A percentile compares a stretch with the other conserved stretches of the same genome.
These are phyloP conservation scores for Trichoderma polysporum DNA, from an alignment of 2,329 filamentous ascomycete genomes.

Conservation along the genomic window DNA sequence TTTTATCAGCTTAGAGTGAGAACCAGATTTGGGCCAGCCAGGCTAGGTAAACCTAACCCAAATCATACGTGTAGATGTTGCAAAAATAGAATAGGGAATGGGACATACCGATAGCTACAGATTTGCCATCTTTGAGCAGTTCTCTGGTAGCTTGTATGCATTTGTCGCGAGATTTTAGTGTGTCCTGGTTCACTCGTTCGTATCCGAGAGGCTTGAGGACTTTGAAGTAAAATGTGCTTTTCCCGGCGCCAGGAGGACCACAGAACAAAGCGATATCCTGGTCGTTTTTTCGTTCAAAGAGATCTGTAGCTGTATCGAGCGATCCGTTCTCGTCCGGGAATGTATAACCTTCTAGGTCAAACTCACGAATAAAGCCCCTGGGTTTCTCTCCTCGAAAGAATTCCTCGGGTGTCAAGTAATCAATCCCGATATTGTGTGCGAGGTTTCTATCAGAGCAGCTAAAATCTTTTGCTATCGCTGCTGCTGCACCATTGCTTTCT, in stretches of 20 bases:
- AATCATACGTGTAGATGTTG: background rate
- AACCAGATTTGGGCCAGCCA: background rate
- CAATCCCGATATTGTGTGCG: conserved; percentile 77
- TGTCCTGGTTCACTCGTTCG: conserved; percentile 85
- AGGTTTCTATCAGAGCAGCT: conserved; percentile 74
- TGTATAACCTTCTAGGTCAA: conserved; percentile 65
- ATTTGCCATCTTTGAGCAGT: conserved; percentile 61
- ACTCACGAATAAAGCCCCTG: conserved; percentile 65
- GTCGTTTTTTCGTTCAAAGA: conserved; percentile 61
- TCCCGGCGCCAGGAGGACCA: conserved; percentile 85
- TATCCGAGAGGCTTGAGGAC: conserved; percentile 77
- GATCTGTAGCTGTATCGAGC: conserved; percentile 31
- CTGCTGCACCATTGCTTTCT: conserved; percentile 26
- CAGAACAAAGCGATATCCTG: conserved; percentile 82
- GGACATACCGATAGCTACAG: conserved; percentile 73
- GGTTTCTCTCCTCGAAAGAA: conserved; percentile 74
- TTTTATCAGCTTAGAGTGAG: background rate
- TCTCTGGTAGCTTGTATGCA: conserved; percentile 72
- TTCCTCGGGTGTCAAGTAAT: conserved; percentile 86
- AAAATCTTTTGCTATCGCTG: conserved; percentile 53
- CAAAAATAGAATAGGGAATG: background rate
- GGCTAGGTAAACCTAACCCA: background rate
- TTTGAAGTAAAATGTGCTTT: conserved; percentile 86
- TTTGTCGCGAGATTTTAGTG: conserved; percentile 69
- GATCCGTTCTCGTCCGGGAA: conserved; percentile 30